phyloP scores from a whole-genome alignment of 257 asterid species.

The Eucommia ulmoides region DNA sequence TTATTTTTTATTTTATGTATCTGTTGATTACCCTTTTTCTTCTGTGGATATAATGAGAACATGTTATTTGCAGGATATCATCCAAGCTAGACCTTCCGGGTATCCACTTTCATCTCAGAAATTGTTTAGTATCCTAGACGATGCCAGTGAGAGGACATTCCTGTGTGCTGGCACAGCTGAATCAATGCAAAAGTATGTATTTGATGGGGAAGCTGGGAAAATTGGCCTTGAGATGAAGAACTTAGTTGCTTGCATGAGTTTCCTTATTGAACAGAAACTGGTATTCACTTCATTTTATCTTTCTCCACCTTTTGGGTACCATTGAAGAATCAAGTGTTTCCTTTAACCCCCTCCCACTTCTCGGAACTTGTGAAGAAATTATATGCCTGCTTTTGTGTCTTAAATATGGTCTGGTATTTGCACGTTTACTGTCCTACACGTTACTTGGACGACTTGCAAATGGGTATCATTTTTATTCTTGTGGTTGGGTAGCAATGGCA shows the following conservation, averaged over 20 bases:
- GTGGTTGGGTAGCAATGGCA: too few relatives aligned
- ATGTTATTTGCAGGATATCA: conserved; percentile 45
- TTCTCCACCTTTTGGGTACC: too few relatives aligned
- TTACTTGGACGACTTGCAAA: too few relatives aligned
- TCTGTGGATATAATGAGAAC: not conserved
- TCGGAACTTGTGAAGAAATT: too few relatives aligned
- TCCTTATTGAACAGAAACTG: conserved; percentile 79
- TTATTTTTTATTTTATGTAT: not conserved
- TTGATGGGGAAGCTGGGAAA: conserved; percentile 58
- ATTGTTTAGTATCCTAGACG: conserved; percentile 75
- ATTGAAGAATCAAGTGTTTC: too few relatives aligned
- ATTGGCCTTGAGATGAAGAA: conserved; percentile 67
- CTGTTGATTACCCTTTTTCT: not conserved
- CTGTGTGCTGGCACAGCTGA: conserved; percentile 88
- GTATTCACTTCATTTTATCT: conserved; percentile 45
- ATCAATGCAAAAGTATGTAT: conserved; percentile 53
- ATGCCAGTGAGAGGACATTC: conserved; percentile 90
- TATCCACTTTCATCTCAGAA: conserved; percentile 61
- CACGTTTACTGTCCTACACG: too few relatives aligned
- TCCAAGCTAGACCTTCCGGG: conserved; percentile 55
- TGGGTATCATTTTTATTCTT: too few relatives aligned
- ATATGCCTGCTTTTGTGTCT: too few relatives aligned
- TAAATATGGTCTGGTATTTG: too few relatives aligned
- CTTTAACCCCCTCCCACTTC: too few relatives aligned
- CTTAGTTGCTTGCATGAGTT: conserved; percentile 66